Evolutionary conservation across 2,329 filamentous ascomycete genomes (phyloP), one percentile per base, ranked within the genome.

Genomic region (Mycosphaerella arachidis): DNA sequence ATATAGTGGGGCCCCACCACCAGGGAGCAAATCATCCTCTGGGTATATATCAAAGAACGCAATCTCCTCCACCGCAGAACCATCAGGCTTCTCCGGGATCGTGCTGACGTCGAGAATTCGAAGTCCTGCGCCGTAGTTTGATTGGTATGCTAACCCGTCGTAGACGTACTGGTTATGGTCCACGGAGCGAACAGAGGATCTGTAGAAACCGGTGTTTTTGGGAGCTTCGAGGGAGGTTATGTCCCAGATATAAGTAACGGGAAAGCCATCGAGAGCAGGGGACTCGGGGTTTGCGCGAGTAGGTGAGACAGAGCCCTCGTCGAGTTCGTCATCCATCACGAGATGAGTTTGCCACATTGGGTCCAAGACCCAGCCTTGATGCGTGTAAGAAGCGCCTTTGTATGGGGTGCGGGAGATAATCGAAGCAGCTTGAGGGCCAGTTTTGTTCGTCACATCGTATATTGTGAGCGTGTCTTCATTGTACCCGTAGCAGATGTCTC

Each of bases 311-410:
- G 68, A 68, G 8, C 78, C 68, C 72, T 84, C 82, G 58, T 84
- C 82, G 10, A 80, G 74, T 68, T 84, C 82, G 63, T 84, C 81
- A 63, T 84, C 81, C 5, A 82, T 67, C 13, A 83, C 73, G 4
- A 84, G 76, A 66, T 76, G 82, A 48, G 77, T 66, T 65, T 77
- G 75, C 68, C 72, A 78, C 53, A 75, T 69, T 10, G 72, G 68
- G 67, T 83, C 78, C 27, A 81, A 73, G 7, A 83, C 71, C 78
- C 80, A 82, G 9, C 82, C 82, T 69, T 82, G 81, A 63, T 84
- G 82, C 2, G 80, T 81, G 69, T 83, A 84, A 30, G 73, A 64
- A 10, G 76, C 76, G 31, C 81, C 80, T 27, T 75, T 73, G 67
- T 82, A 83, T 1, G 75, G 74, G 0, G 78, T 82, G 54, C 74